Percentiles rank a stretch among this genome's conserved stretches.
phyloP scores from a whole-genome alignment of 177 flowering plant species.

The Vitis hybrid region DNA sequence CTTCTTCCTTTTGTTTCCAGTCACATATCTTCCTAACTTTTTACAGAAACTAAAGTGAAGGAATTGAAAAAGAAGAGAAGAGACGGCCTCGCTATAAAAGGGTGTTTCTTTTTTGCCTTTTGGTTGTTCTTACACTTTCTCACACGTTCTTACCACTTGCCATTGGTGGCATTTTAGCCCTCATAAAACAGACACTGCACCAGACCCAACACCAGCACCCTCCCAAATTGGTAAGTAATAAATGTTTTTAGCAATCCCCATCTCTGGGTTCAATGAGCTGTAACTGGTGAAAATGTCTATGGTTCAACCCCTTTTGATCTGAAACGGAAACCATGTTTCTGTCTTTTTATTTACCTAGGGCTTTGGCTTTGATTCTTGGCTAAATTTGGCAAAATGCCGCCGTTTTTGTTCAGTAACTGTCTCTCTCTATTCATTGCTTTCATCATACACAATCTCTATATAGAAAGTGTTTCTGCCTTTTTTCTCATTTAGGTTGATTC shows the following conservation, averaged over 20 bases:
- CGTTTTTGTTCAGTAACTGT: background rate
- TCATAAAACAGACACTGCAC: background rate
- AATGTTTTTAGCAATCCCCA: background rate
- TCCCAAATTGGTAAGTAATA: background rate
- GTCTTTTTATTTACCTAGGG: slow-evolving; percentile 12
- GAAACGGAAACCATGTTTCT: background rate
- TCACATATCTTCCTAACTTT: too few species aligned
- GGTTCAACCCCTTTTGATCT: slow-evolving; percentile 3
- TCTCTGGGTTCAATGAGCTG: background rate
- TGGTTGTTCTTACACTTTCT: background rate
- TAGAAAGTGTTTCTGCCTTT: slow-evolving; percentile 5
- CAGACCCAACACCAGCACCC: background rate
- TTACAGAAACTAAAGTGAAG: too few species aligned
- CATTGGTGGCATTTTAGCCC: background rate
- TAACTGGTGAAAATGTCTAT: background rate
- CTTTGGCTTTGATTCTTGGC: slow-evolving; percentile 4
- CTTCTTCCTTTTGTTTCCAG: too few species aligned
- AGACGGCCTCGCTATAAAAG: background rate
- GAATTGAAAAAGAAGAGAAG: too few species aligned
- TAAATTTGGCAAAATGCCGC: slow-evolving; percentile 23
- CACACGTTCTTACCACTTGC: background rate
- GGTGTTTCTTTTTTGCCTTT: background rate
- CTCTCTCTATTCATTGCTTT: background rate
- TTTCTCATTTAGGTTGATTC: background rate
- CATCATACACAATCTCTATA: background rate